A percentile compares a stretch with the other conserved stretches of the same genome.
phyloP scores from a whole-genome alignment of 352 stramenopile species.

The Phytophthora parvispora region DNA sequence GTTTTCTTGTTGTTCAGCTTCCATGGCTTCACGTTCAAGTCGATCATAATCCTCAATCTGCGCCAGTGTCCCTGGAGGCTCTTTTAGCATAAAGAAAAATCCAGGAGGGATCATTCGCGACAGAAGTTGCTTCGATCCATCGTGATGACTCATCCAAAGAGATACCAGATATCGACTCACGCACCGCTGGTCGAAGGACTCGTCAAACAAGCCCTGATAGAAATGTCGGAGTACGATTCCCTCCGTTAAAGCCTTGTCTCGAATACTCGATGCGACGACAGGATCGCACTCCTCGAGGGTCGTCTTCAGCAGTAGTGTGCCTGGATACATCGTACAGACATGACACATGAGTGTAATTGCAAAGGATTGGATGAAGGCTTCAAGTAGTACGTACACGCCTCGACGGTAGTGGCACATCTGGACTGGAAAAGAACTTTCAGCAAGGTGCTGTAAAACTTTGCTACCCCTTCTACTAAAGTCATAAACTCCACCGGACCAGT shows the following conservation, averaged over 20 bases:
- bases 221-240: constrained; percentile 95
- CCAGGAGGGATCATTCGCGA: constrained; percentile 91
- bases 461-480: constrained; percentile 64
- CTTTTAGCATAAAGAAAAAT: constrained; percentile 91
- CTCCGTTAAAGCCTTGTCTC: constrained; percentile 93
- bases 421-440: constrained; percentile 93
- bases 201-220: constrained; percentile 94
- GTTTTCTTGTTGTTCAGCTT: constrained; percentile 48
- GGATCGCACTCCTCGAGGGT: constrained; percentile 92
- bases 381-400: constrained; percentile 82
- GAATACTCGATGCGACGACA: constrained; percentile 84
- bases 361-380: too few species aligned
- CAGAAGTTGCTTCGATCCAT: constrained; percentile 91
- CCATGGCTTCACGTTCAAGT: constrained; percentile 77
- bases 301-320: constrained; percentile 94
- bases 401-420: constrained; percentile 86
- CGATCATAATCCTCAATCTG: constrained; percentile 92
- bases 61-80: constrained; percentile 77
- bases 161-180: constrained; percentile 96
- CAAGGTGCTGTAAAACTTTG: constrained; percentile 83
- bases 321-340: constrained; percentile 26
- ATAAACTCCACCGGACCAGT: constrained; percentile 82
- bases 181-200: constrained; percentile 93
- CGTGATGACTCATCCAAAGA: constrained; percentile 95
- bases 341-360: not conserved